Conservation (phyloP, 345 rosid genomes). For the Citrus glauca region DNA sequence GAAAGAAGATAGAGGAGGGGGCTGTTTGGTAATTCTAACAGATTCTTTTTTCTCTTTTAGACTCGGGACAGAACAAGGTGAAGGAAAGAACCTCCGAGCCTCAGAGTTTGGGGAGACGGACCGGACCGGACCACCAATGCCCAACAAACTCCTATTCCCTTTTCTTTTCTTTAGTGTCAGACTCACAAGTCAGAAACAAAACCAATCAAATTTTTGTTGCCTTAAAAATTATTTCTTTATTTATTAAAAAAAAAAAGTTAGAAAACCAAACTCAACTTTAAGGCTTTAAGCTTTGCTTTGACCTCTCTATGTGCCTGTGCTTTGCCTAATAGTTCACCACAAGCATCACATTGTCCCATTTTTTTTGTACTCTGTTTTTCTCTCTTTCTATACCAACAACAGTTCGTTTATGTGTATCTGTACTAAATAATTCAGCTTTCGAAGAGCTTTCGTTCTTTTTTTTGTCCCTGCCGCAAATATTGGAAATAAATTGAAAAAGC, state of each 20-base stretch:
- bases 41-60: too few relatives aligned
- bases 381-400: conserved; percentile 7
- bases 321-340: conserved; percentile 27
- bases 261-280: conserved; percentile 7
- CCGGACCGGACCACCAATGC: neutral
- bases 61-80: neutral
- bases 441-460: conserved; percentile 12
- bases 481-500: neutral
- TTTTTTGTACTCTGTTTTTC: conserved; percentile 1
- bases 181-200: neutral
- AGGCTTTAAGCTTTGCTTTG: conserved; percentile 27
- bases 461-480: conserved; percentile 7
- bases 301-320: conserved; percentile 21
- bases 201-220: conserved; percentile 13
- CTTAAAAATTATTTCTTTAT: conserved; percentile 1
- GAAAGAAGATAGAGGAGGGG: neutral
- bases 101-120: neutral
- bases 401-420: neutral
- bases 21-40: neutral
- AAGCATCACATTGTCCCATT: conserved; percentile 16
- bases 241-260: neutral
- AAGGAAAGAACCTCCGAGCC: neutral
- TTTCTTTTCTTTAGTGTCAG: neutral
- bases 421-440: neutral
- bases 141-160: too few relatives aligned